Evolutionary conservation across 345 rosid genomes (phyloP), one percentile per base, ranked within the genome.

Genomic region (Dipteronia dyeriana): DNA sequence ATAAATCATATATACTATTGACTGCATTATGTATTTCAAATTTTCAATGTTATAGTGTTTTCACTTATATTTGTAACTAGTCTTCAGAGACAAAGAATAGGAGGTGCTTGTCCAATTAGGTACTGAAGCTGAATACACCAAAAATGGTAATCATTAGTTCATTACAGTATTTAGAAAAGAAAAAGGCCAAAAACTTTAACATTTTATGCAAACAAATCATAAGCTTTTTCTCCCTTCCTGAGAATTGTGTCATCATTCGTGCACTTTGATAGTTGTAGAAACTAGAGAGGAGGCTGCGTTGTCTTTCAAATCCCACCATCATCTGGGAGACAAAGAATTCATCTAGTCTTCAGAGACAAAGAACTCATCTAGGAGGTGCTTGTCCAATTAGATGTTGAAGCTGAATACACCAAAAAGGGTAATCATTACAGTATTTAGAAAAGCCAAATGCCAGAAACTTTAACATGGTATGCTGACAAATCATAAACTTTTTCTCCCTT

Each of bases 61-160:
- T 59, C 38, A 26, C 3, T 45, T 47, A 16, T 26, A 63, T 45
- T 41, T 41, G 45, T 63, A 47, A 47, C 66, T 62, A 34, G 31
- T 45, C 77, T 38, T 39, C 14, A 13, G 53, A 56, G 53, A 29
- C 25, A 23, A 63, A 49, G 61, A 47, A 63, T 74, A 63, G 68
- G 51, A 63, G 19, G 53, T 62, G 29, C 64, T 72, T 72, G 66
- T 71, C 26, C 29, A n/a, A 54, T 9, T 70, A 51, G n/a, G 4
- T 12, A 38, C 66, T 72, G 38, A 62, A 56, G 43, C 41, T 7
- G 7, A 72, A 72, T 39, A 57, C 66, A 34, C 2, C 60, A 72
- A 19, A 56, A 23, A 72, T 39, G 20, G 26, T 39, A 66, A 1
- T 34, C 41, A 38, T 26, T 26, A n/a, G 39, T 0, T 34, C 41